These are phyloP conservation scores for Cryphonectria nitschkei DNA, from an alignment of 2,329 filamentous ascomycete genomes.

Conservation along the genomic window DNA sequence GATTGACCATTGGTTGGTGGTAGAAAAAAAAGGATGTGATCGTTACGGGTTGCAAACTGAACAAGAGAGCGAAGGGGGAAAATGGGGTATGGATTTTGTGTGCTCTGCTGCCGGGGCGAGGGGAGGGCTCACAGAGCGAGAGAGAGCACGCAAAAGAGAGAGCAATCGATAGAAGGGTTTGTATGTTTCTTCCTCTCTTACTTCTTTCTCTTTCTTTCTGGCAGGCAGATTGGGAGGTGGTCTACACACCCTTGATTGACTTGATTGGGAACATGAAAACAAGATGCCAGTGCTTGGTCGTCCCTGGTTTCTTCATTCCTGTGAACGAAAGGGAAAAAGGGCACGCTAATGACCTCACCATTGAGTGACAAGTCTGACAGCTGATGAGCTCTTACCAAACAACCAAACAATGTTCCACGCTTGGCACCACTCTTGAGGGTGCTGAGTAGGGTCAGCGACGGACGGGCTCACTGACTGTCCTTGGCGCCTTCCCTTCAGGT, in stretches of 20 bases:
- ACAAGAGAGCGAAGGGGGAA: neutral
- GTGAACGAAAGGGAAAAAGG: neutral
- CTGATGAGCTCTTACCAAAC: neutral
- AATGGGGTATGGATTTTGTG: neutral
- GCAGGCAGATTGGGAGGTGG: neutral
- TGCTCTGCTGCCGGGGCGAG: too few species aligned
- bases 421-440: neutral
- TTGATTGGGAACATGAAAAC: conserved; percentile 3
- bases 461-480: neutral
- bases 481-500: neutral
- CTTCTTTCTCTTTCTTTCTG: too few species aligned
- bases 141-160: neutral
- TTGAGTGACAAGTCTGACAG: conserved; percentile 1
- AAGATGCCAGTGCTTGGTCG: neutral
- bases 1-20: neutral
- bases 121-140: neutral
- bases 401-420: neutral
- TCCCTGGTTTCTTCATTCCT: conserved; percentile 5
- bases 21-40: neutral
- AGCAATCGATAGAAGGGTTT: neutral
- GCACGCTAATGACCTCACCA: conserved; percentile 11
- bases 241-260: neutral
- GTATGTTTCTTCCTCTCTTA: too few species aligned
- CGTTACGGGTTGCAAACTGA: neutral
- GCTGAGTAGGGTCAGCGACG: neutral